Conservation (phyloP, 1,284 basidiomycete species). For the Cryptococcus floricola region DNA sequence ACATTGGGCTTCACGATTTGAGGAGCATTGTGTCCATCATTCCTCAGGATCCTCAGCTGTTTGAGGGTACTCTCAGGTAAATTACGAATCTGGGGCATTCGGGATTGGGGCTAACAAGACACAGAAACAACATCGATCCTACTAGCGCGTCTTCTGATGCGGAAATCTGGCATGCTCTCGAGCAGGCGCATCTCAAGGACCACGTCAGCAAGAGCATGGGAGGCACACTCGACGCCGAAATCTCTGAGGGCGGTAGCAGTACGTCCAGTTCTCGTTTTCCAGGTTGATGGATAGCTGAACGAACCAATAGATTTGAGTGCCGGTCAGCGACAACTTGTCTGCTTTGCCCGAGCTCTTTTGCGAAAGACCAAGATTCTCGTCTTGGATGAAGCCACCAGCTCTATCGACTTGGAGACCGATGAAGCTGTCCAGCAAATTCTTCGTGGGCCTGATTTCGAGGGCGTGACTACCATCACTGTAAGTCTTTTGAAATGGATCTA, state of each 20-base stretch:
- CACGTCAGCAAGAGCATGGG: slow-evolving; percentile 66
- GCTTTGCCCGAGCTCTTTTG: slow-evolving; percentile 73
- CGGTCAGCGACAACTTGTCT: slow-evolving; percentile 80
- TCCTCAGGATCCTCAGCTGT: slow-evolving; percentile 76
- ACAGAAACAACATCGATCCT: slow-evolving; percentile 41
- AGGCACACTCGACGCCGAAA: slow-evolving; percentile 68
- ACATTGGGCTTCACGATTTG: slow-evolving; percentile 74
- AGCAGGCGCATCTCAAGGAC: slow-evolving; percentile 58
- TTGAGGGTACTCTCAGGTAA: slow-evolving; percentile 79
- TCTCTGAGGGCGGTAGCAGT: slow-evolving; percentile 70
- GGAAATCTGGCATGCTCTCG: slow-evolving; percentile 77
- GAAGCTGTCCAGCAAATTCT: slow-evolving; percentile 54
- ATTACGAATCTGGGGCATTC: slow-evolving; percentile 51
- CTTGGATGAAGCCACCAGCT: slow-evolving; percentile 65
- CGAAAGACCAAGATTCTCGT: slow-evolving; percentile 81
- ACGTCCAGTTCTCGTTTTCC: slow-evolving; percentile 7
- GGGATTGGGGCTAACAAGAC: neutral
- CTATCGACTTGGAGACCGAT: slow-evolving; percentile 85
- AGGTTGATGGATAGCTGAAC: neutral
- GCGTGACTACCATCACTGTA: slow-evolving; percentile 76
- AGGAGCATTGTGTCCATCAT: slow-evolving; percentile 73
- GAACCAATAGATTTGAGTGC: slow-evolving; percentile 62
- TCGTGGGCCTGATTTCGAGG: slow-evolving; percentile 49
- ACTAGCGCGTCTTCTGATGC: slow-evolving; percentile 60
- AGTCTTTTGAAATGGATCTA: slow-evolving; percentile 3